phyloP scores from a whole-genome alignment of 345 rosid species.

The Rubroshorea leprosula region DNA sequence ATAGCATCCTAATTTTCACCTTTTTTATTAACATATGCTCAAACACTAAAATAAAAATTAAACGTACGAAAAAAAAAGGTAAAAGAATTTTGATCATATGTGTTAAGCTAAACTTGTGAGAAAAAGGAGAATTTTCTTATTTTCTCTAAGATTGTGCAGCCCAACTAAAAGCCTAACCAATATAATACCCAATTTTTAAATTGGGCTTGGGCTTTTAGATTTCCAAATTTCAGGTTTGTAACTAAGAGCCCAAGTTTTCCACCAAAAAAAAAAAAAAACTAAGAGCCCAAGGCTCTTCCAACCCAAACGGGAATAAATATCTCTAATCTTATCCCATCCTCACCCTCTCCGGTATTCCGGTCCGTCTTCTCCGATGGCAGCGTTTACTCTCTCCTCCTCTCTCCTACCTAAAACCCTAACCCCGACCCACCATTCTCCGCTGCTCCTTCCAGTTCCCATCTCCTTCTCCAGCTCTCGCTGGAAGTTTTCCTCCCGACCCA shows the following conservation, averaged over 20 bases:
- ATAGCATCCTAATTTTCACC: no score
- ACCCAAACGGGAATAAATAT: not conserved
- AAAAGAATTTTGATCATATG: no score
- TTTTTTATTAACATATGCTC: no score
- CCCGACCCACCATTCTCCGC: constrained; percentile 24
- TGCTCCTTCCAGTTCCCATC: constrained; percentile 4
- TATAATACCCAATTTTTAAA: not conserved
- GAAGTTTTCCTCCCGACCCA: constrained; percentile 12
- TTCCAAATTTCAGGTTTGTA: not conserved
- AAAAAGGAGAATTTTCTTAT: no score
- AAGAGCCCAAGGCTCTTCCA: no score
- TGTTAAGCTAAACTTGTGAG: no score
- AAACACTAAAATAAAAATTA: no score
- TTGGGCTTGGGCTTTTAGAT: not conserved
- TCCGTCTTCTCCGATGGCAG: constrained; percentile 37
- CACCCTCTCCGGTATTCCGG: not conserved
- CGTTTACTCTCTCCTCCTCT: constrained; percentile 34
- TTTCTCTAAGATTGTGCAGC: no score
- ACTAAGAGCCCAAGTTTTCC: not conserved
- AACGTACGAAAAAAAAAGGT: no score
- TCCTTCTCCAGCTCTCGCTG: constrained; percentile 15
- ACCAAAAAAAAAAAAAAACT: no score
- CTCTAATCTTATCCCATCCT: constrained; percentile 6
- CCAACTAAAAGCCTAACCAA: not conserved
- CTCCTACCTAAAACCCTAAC: constrained; percentile 36